Evolutionary conservation across 164 flowering plant genomes (phyloP).

Genomic region (Nymphaea thermarum): DNA sequence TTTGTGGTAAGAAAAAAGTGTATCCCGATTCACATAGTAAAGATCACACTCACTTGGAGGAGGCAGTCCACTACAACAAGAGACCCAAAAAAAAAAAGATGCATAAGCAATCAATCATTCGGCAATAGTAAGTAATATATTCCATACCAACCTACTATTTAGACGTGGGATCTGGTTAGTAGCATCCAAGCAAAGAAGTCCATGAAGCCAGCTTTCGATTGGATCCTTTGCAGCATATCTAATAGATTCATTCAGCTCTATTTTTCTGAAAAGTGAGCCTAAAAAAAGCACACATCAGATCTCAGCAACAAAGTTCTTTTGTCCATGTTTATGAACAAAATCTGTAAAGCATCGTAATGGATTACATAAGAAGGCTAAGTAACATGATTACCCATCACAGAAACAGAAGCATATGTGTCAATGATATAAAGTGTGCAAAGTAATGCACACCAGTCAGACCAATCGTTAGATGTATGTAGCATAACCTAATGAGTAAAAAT

Average conservation of each 20-base stretch:
- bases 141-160: constrained; percentile 35
- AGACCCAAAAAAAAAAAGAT: background rate
- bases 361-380: too few species aligned
- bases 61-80: constrained; percentile 41
- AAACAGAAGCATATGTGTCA: too few species aligned
- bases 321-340: too few species aligned
- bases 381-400: too few species aligned
- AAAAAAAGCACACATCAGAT: constrained; percentile 2
- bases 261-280: constrained; percentile 81
- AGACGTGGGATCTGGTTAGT: constrained; percentile 50
- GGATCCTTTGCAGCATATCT: constrained; percentile 94
- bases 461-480: too few species aligned
- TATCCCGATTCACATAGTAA: constrained; percentile 91
- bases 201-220: constrained; percentile 89
- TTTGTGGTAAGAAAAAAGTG: constrained; percentile 93
- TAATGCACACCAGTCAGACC: too few species aligned
- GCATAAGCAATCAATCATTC: too few species aligned
- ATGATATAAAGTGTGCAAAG: too few species aligned
- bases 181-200: constrained; percentile 83
- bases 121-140: too few species aligned
- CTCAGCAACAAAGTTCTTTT: too few species aligned
- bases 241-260: constrained; percentile 81
- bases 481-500: too few species aligned
- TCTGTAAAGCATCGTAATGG: too few species aligned
- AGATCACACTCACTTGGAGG: constrained; percentile 79